Evolutionary conservation across 2,329 filamentous ascomycete species (phyloP).

Genomic region (Colletotrichum tropicicola): DNA sequence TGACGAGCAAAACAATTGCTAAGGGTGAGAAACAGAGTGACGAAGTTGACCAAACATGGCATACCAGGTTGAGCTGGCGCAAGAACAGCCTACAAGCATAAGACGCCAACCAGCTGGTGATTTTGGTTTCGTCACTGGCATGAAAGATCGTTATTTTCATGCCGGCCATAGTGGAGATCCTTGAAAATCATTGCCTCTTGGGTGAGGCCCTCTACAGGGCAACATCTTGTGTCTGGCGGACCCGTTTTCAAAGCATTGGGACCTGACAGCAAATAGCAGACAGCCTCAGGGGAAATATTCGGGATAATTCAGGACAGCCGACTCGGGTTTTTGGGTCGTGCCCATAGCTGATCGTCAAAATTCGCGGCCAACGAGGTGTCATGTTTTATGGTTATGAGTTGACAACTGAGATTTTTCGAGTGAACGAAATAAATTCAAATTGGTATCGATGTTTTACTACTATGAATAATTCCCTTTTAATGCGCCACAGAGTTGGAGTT

Average conservation of each 20-base stretch:
- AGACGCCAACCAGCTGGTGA: too few species aligned
- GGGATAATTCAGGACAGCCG: background rate
- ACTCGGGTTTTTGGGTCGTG: background rate
- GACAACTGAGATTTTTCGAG: background rate
- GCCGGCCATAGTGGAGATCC: background rate
- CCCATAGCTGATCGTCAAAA: background rate
- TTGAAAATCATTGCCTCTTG: background rate
- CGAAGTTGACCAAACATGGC: too few species aligned
- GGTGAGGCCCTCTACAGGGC: background rate
- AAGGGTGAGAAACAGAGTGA: too few species aligned
- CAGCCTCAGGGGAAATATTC: background rate
- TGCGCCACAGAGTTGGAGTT: conserved; percentile 44
- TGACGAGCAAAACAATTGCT: too few species aligned
- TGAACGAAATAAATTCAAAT: background rate
- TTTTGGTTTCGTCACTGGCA: too few species aligned
- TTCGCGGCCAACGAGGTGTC: background rate
- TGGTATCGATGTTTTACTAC: background rate
- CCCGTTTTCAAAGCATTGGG: background rate
- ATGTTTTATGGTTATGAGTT: background rate
- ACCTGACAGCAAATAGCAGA: background rate
- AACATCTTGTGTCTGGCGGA: background rate
- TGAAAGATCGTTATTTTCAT: too few species aligned
- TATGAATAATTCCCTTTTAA: background rate
- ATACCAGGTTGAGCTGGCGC: too few species aligned
- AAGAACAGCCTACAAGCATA: too few species aligned